These are phyloP conservation scores for Starmerella apis DNA, from an alignment of 805 yeast genomes.

Conservation along the genomic window DNA sequence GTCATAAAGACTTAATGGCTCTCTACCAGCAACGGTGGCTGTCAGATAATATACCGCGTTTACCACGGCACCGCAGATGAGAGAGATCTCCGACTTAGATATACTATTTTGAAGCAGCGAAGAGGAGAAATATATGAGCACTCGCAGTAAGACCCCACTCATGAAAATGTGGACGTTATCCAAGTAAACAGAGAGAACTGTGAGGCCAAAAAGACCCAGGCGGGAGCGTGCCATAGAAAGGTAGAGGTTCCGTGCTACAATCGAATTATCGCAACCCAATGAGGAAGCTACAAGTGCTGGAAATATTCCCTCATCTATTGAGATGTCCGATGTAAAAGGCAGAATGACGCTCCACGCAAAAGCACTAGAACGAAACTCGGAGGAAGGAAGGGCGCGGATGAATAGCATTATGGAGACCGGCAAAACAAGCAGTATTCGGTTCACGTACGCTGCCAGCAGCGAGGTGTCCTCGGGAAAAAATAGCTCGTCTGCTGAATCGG, in stretches of 20 bases:
- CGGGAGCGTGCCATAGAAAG: slow-evolving; percentile 22
- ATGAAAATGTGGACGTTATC: slow-evolving; percentile 14
- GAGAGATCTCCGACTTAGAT: slow-evolving; percentile 19
- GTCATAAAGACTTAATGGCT: slow-evolving; percentile 10
- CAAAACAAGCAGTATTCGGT: slow-evolving; percentile 14
- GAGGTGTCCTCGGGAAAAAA: neutral
- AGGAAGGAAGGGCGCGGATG: slow-evolving; percentile 15
- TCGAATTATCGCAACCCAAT: slow-evolving; percentile 16
- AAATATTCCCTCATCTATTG: slow-evolving; percentile 19
- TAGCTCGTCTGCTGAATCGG: slow-evolving; percentile 5
- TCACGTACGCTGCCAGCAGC: slow-evolving; percentile 8
- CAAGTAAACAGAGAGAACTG: slow-evolving; percentile 11
- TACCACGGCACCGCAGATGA: slow-evolving; percentile 19
- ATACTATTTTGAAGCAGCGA: slow-evolving; percentile 14
- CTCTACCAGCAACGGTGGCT: neutral
- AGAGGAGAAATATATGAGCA: slow-evolving; percentile 6
- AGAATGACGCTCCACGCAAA: slow-evolving; percentile 20
- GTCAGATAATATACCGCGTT: slow-evolving; percentile 13
- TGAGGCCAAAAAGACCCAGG: slow-evolving; percentile 17
- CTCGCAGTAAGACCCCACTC: slow-evolving; percentile 15
- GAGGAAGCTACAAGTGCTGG: slow-evolving; percentile 21
- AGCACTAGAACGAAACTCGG: slow-evolving; percentile 16
- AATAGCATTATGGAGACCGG: slow-evolving; percentile 13
- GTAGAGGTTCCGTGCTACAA: slow-evolving; percentile 21
- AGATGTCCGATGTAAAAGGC: slow-evolving; percentile 19